phyloP scores from a whole-genome alignment of 495 filamentous ascomycete species.

The Cercophora samala region DNA sequence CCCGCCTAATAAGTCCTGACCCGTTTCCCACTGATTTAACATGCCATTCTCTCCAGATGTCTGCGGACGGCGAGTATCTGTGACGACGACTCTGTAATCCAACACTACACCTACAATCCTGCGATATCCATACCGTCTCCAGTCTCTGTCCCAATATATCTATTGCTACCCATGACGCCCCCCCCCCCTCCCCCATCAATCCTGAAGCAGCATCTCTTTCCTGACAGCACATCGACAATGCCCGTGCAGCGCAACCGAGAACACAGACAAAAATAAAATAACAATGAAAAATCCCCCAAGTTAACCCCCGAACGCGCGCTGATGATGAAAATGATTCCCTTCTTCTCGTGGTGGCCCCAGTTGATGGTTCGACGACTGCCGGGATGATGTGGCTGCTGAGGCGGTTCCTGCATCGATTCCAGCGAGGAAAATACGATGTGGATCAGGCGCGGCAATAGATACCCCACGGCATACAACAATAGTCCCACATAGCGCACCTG shows the following conservation, averaged over 20 bases:
- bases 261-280: constrained; percentile 8
- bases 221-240: constrained; percentile 11
- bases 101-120: neutral
- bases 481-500: neutral
- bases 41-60: neutral
- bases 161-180: neutral
- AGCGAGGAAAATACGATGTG: neutral
- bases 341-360: neutral
- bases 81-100: no score
- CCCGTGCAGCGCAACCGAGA: constrained; percentile 14
- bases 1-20: neutral
- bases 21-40: neutral
- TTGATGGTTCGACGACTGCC: neutral
- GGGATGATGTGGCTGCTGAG: neutral
- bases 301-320: neutral
- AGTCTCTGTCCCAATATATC: neutral
- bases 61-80: neutral
- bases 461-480: neutral
- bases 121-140: neutral
- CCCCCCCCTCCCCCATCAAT: no score
- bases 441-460: neutral
- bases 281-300: neutral
- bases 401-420: neutral
- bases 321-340: neutral
- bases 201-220: constrained; percentile 4